Evolutionary conservation across 306 rosid genomes (phyloP).

Genomic region (Rosa persica): DNA sequence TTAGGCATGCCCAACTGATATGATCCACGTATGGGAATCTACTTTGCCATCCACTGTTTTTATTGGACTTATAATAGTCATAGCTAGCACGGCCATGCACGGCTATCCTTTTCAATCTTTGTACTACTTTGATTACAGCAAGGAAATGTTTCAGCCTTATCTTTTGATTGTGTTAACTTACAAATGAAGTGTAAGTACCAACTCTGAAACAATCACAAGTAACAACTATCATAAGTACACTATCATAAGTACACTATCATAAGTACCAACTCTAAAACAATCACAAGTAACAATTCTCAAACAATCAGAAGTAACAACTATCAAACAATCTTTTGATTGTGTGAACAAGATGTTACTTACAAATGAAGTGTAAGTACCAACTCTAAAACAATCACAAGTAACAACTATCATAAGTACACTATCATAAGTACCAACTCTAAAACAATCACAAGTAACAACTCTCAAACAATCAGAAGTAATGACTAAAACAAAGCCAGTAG

Average conservation of each 20-base stretch:
- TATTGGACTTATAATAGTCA: not conserved
- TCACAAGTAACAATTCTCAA: not conserved
- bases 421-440: not conserved
- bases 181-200: no score
- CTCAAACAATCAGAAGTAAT: not conserved
- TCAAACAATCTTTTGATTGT: no score
- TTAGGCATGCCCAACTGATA: constrained; percentile 21
- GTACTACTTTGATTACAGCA: not conserved
- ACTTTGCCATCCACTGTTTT: constrained; percentile 37
- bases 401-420: no score
- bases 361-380: no score
- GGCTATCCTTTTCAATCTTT: not conserved
- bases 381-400: no score
- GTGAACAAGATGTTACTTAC: no score
- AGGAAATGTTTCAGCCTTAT: constrained; percentile 5
- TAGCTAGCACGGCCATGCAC: not conserved
- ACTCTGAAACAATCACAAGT: no score
- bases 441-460: not conserved
- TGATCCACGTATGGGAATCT: constrained; percentile 47
- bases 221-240: no score
- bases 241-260: no score
- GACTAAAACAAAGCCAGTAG: not conserved
- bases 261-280: not conserved
- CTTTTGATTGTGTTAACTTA: not conserved
- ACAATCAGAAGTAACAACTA: not conserved